These are phyloP conservation scores for Lepidopterella palustris DNA, from an alignment of 495 filamentous ascomycete genomes.

Conservation along the genomic window DNA sequence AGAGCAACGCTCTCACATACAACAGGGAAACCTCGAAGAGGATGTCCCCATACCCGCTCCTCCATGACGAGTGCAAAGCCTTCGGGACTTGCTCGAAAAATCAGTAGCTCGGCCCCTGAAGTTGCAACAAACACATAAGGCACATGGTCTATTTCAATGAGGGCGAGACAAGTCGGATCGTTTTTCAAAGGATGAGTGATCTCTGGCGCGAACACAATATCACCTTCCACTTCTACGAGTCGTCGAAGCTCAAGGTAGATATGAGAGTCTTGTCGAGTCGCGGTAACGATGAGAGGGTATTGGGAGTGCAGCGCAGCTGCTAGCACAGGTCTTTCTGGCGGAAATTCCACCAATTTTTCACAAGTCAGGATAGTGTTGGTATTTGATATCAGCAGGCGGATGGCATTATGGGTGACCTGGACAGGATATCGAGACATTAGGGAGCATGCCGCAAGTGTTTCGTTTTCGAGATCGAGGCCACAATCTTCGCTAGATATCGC, in stretches of 20 bases:
- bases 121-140: slow-evolving; percentile 14
- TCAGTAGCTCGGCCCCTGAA: neutral
- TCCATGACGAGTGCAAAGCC: slow-evolving; percentile 5
- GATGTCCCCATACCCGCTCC: neutral
- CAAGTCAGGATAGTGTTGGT: neutral
- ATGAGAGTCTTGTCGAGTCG: neutral
- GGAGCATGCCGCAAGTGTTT: slow-evolving; percentile 26
- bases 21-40: neutral
- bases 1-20: slow-evolving; percentile 26
- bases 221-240: neutral
- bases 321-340: slow-evolving; percentile 5
- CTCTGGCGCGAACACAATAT: neutral
- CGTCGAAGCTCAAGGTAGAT: slow-evolving; percentile 5
- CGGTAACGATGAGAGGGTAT: slow-evolving; percentile 4
- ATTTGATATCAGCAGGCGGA: slow-evolving; percentile 2
- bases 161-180: slow-evolving; percentile 22
- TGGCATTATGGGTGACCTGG: slow-evolving; percentile 27
- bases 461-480: slow-evolving; percentile 15
- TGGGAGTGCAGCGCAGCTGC: slow-evolving; percentile 19
- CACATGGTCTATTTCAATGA: slow-evolving; percentile 8
- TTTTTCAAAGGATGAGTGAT: neutral
- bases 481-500: slow-evolving; percentile 2
- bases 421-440: slow-evolving; percentile 10
- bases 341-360: neutral
- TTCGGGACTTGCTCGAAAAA: slow-evolving; percentile 2